Evolutionary conservation across 23 red algal genomes (phyloP).

Genomic region (Rhodosorus marinus): DNA sequence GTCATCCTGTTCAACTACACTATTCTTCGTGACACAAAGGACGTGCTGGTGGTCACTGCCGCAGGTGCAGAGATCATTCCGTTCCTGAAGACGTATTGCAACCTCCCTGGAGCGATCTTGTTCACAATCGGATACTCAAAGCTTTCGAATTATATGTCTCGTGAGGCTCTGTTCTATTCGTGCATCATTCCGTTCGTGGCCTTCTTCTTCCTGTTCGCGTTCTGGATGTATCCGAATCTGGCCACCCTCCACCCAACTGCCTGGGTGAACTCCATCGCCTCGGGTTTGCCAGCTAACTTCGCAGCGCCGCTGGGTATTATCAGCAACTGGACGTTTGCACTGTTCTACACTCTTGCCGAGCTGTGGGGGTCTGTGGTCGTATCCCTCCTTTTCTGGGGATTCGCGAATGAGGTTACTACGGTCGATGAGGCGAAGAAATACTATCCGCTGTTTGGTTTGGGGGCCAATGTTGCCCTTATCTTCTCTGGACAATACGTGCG

Average conservation of each 20-base stretch:
- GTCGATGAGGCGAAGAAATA: conserved; percentile 97
- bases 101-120: conserved; percentile 79
- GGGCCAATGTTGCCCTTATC: conserved; percentile 91
- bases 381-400: conserved; percentile 93
- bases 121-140: conserved; percentile 90
- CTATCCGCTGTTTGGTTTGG: conserved; percentile 88
- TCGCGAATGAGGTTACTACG: conserved; percentile 89
- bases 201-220: conserved; percentile 83
- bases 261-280: conserved; percentile 17
- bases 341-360: conserved; percentile 97
- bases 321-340: conserved; percentile 90
- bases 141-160: conserved; percentile 53
- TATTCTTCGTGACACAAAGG: conserved; percentile 96
- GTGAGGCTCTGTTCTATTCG: conserved; percentile 80
- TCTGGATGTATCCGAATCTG: conserved; percentile 70
- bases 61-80: conserved; percentile 97
- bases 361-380: conserved; percentile 98
- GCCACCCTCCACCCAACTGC: conserved; percentile 51
- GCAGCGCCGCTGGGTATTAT: conserved; percentile 65
- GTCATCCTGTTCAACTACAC: conserved; percentile 99
- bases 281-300: conserved; percentile 24
- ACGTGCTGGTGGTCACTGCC: conserved; percentile 90
- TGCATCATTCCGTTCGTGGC: conserved; percentile 84
- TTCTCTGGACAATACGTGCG: conserved; percentile 98
- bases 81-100: conserved; percentile 96